Conservation (phyloP, 2,329 filamentous ascomycete species). For the Teratosphaeria epicoccoides region DNA sequence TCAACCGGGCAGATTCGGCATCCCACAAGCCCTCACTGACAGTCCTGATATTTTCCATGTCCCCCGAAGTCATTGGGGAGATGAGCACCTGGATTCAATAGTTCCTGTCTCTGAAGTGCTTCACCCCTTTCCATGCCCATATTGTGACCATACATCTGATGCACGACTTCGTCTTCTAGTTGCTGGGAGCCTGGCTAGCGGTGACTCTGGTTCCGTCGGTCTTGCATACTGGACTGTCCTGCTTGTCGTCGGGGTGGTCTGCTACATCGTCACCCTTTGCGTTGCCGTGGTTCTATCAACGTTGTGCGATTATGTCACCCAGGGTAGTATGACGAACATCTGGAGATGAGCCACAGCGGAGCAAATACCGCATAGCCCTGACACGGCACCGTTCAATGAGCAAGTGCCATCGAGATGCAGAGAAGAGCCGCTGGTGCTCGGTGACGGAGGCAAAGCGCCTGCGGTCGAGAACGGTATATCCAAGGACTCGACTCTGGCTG, state of each 20-base stretch:
- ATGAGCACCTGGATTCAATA: constrained; percentile 29
- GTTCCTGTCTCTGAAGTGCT: constrained; percentile 29
- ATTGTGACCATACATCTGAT: constrained; percentile 39
- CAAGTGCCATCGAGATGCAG: background rate
- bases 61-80: constrained; percentile 24
- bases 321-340: constrained; percentile 9
- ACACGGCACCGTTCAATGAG: constrained; percentile 9
- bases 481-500: too few species aligned
- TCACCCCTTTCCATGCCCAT: constrained; percentile 35
- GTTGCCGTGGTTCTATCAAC: constrained; percentile 5
- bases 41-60: constrained; percentile 29
- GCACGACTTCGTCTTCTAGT: constrained; percentile 38
- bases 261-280: constrained; percentile 18
- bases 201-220: constrained; percentile 21
- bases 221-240: constrained; percentile 26
- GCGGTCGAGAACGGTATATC: too few species aligned
- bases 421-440: background rate
- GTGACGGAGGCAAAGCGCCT: background rate
- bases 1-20: constrained; percentile 32
- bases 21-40: constrained; percentile 36
- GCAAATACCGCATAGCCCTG: constrained; percentile 8
- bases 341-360: constrained; percentile 12
- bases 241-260: constrained; percentile 27
- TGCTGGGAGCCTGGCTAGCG: constrained; percentile 28
- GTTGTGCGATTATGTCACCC: constrained; percentile 7